Percentiles rank a stretch among this genome's conserved stretches.
phyloP scores from a whole-genome alignment of 768 basidiomycete genomes.

The Naganishia kalamii region DNA sequence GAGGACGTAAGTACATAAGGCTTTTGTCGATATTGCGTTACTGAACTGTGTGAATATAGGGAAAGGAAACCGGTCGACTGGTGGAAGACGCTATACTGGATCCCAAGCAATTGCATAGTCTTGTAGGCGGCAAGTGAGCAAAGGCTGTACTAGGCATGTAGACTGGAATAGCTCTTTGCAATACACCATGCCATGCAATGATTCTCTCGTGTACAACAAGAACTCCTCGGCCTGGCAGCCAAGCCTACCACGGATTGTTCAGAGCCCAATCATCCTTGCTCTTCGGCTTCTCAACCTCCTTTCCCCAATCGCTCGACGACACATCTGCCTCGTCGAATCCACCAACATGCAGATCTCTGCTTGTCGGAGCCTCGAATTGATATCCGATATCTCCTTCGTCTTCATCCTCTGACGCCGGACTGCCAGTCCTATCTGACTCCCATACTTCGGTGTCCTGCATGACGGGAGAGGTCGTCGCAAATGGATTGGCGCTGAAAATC shows the following conservation, averaged over 20 bases:
- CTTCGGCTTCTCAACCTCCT: slow-evolving; percentile 20
- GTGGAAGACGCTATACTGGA: slow-evolving; percentile 72
- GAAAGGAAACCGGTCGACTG: slow-evolving; percentile 49
- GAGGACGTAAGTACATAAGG: slow-evolving; percentile 27
- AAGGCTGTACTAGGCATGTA: too few species aligned
- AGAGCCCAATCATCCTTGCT: slow-evolving; percentile 35
- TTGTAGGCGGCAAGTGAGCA: not conserved
- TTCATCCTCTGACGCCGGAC: slow-evolving; percentile 18
- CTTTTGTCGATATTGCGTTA: not conserved
- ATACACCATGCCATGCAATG: not conserved
- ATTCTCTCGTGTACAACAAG: not conserved
- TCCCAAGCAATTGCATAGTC: not conserved
- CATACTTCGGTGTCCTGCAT: not conserved
- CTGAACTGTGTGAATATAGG: slow-evolving; percentile 26
- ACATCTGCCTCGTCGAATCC: slow-evolving; percentile 7
- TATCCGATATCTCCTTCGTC: slow-evolving; percentile 30
- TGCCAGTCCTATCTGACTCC: not conserved
- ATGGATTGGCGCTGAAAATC: slow-evolving; percentile 6
- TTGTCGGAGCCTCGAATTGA: not conserved
- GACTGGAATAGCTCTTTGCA: too few species aligned
- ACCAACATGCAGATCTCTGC: not conserved
- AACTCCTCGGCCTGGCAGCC: not conserved
- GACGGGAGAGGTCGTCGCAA: not conserved
- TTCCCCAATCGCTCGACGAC: slow-evolving; percentile 2
- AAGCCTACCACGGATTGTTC: slow-evolving; percentile 37